Evolutionary conservation across 768 basidiomycete species (phyloP), one percentile per base, ranked within the genome.

Genomic region (Suillus bovinus): DNA sequence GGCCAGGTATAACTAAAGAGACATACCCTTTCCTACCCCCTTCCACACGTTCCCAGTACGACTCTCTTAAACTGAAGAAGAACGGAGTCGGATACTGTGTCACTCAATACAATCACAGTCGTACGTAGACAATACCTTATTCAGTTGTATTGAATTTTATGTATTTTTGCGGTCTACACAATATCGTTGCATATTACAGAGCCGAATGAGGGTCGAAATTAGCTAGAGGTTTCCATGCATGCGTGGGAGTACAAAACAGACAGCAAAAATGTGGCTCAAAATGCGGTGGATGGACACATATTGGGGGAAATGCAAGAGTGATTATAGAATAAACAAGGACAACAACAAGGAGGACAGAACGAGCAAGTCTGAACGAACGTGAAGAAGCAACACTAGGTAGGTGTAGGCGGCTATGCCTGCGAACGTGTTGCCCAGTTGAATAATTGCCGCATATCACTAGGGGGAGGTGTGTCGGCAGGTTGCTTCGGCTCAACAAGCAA

Each of bases 401-500:
- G 66, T 63, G 78, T 73, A 47, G 79, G 70, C 54, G 78, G 72
- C 65, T 74, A 73, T 63, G 75, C 74, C 63, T 76, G 74, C 61
- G 86, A 86, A 64, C 88, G 82, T 62, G 85, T 86, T 55, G 90
- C 85, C 91, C 91, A 91, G 67, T 83, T 84, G 76, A 92, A 93
- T 41, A 92, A 78, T 71, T 91, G 88, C 57, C 90, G 88, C 81
- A 91, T 83, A 69, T 93, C 91, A 64, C 84, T 80, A 11, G 77
- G 71, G 47, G 84, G 86, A 29, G 86, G 82, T 41, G 79, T 78
- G 72, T 94, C 92, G 42, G 89, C 88, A 10, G 89, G 81, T 63
- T 93, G 91, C 70, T 84, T 89, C 53, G 92, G 93, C 72, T 94
- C 92, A 62, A 94, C 88, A 63, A 93, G 81, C 59, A 93, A 80